Evolutionary conservation across 345 rosid species (phyloP), one percentile per base, ranked within the genome.

Genomic region (Salix dunnii): DNA sequence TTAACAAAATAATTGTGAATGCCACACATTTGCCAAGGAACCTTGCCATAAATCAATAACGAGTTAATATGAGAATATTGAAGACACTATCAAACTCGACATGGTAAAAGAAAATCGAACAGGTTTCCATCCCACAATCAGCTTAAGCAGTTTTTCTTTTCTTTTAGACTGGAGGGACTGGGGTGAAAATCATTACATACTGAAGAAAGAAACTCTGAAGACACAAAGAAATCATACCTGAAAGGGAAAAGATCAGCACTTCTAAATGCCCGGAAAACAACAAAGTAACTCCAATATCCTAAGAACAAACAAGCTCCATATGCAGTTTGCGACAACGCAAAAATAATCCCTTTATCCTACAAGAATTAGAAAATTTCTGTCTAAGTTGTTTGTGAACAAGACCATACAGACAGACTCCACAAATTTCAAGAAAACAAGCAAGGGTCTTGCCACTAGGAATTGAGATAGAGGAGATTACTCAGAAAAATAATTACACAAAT

Each of bases 241-340:
- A 94, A 92, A 79, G 97, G 98, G 58, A 96, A 86, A 78, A 94
- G 89, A 76, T 84, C 85, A 36, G 82, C 78, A 81, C 81, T 81
- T 82, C 77, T 85, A 80, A 74, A 90, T 68, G 76, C 84, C 84
- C 76, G 61, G 61, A 70, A 77, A 68, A 87, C 68, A 74, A 96
- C 90, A 83, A 92, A 96, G 84, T 89, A 96, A 46, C 90, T 85
- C 99, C 98, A 96, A 72, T 96, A 92, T 80, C 98, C 94, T 67
- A 92, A 27, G 76, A 90, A 87, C 53, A 93, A 75, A 87, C 87
- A 86, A 70, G 87, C 87, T 81, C 94, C 98, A 86, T 90, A 93
- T 78, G 96, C 96, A 75, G 86, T 89, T 82, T 93, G 97, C 51
- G 97, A 92, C 73, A 92, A 46, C 31, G 92, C 92, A 73, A 92